A percentile compares a stretch with the other conserved stretches of the same genome.
phyloP scores from a whole-genome alignment of 805 yeast species.

The Metschnikowia drakensbergensis region DNA sequence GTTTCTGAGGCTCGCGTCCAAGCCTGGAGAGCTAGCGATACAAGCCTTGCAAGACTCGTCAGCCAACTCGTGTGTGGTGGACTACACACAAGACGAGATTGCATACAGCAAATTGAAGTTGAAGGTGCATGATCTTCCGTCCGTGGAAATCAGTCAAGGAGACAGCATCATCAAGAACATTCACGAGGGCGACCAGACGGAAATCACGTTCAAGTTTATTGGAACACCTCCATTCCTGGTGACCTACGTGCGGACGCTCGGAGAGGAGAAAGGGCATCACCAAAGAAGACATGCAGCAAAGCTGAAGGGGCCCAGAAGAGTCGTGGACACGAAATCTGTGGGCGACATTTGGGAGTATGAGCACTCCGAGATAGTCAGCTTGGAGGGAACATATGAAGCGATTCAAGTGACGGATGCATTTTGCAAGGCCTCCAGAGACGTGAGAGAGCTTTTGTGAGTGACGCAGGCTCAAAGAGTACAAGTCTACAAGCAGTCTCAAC shows the following conservation, averaged over 20 bases:
- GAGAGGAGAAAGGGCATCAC: conserved; percentile 21
- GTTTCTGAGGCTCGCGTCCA: conserved; percentile 69
- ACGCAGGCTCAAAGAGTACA: no score
- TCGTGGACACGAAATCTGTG: conserved; percentile 53
- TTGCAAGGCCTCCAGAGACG: conserved; percentile 43
- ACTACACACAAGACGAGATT: conserved; percentile 41
- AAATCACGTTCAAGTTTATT: conserved; percentile 71
- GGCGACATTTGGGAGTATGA: conserved; percentile 69
- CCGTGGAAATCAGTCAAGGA: conserved; percentile 85
- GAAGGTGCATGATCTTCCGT: conserved; percentile 49
- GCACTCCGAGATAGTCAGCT: conserved; percentile 67
- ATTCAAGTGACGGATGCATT: conserved; percentile 80
- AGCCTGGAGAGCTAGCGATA: conserved; percentile 72
- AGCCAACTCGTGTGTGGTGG: conserved; percentile 65
- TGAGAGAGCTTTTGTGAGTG: conserved; percentile 11
- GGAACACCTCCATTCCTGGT: conserved; percentile 91
- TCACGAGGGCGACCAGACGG: conserved; percentile 93
- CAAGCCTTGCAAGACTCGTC: conserved; percentile 69
- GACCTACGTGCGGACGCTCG: conserved; percentile 74
- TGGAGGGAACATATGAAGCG: conserved; percentile 94
- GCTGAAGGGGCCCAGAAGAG: conserved; percentile 15
- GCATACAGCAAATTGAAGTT: conserved; percentile 29
- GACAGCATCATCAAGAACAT: conserved; percentile 71
- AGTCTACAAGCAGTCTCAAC: no score
- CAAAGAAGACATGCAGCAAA: conserved; percentile 6